phyloP scores from a whole-genome alignment of 2,329 filamentous ascomycete genomes.

The Ophiosphaerella narmari region DNA sequence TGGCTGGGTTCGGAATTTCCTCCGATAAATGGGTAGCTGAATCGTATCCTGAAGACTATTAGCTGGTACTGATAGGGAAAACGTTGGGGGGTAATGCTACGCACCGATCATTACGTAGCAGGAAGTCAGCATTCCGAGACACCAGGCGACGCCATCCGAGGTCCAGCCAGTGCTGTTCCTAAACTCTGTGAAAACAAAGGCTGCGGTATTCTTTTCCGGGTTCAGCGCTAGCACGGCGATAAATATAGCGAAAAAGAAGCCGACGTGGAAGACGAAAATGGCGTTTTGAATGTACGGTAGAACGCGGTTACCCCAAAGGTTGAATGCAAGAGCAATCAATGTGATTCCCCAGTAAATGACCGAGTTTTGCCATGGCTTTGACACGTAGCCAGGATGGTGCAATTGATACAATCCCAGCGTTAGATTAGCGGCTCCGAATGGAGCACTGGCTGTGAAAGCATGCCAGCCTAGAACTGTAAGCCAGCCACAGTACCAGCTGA shows the following conservation, averaged over 20 bases:
- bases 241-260: conserved; percentile 38
- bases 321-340: conserved; percentile 41
- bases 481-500: not conserved
- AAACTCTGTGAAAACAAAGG: conserved; percentile 43
- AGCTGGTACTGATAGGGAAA: conserved; percentile 1
- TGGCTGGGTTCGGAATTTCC: conserved; percentile 21
- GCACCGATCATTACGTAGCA: conserved; percentile 46
- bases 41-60: conserved; percentile 30
- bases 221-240: conserved; percentile 53
- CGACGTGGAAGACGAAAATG: conserved; percentile 51
- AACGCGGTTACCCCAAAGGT: conserved; percentile 47
- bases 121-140: conserved; percentile 40
- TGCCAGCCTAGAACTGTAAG: not conserved
- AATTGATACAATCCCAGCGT: conserved; percentile 25
- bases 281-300: conserved; percentile 52
- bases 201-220: conserved; percentile 43
- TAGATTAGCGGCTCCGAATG: not conserved
- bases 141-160: conserved; percentile 38
- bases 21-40: conserved; percentile 32
- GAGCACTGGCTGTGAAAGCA: not conserved
- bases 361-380: conserved; percentile 52
- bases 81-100: conserved; percentile 21
- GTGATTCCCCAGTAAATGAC: conserved; percentile 50
- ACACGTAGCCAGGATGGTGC: conserved; percentile 37
- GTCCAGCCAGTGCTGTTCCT: conserved; percentile 44